phyloP scores from a whole-genome alignment of 192 early-diverging fungal genomes.

The Coemansia sp. region DNA sequence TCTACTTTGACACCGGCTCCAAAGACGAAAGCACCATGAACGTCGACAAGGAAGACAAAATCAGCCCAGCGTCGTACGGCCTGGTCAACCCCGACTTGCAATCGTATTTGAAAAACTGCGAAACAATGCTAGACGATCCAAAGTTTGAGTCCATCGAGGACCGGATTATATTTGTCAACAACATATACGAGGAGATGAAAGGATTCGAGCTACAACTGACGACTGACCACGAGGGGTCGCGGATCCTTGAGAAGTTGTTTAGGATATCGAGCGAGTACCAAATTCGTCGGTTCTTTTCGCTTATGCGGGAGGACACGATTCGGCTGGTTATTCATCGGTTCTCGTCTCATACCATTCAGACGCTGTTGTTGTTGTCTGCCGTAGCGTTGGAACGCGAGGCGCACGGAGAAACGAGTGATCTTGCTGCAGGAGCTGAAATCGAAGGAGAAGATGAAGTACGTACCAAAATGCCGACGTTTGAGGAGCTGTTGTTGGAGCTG shows the following conservation, averaged over 20 bases:
- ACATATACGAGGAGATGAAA: conserved; percentile 73
- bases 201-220: conserved; percentile 72
- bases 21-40: neutral
- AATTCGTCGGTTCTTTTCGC: conserved; percentile 66
- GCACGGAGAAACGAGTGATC: too few species aligned
- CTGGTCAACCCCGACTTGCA: conserved; percentile 33
- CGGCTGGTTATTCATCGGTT: conserved; percentile 79
- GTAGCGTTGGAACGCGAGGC: neutral
- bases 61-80: conserved; percentile 29
- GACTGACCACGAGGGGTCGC: conserved; percentile 71
- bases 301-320: conserved; percentile 56
- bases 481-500: too few species aligned
- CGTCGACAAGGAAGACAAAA: conserved; percentile 4
- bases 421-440: too few species aligned
- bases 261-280: conserved; percentile 68
- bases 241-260: conserved; percentile 78
- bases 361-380: conserved; percentile 55
- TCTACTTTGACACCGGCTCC: conserved; percentile 11
- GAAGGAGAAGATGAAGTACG: too few species aligned
- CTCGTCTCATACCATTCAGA: conserved; percentile 85
- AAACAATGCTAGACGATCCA: conserved; percentile 58
- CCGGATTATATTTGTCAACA: conserved; percentile 65
- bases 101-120: conserved; percentile 61
- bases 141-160: conserved; percentile 61
- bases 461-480: too few species aligned